Evolutionary conservation across 805 yeast genomes (phyloP), one percentile per base, ranked within the genome.

Genomic region (Ogataea angusta): DNA sequence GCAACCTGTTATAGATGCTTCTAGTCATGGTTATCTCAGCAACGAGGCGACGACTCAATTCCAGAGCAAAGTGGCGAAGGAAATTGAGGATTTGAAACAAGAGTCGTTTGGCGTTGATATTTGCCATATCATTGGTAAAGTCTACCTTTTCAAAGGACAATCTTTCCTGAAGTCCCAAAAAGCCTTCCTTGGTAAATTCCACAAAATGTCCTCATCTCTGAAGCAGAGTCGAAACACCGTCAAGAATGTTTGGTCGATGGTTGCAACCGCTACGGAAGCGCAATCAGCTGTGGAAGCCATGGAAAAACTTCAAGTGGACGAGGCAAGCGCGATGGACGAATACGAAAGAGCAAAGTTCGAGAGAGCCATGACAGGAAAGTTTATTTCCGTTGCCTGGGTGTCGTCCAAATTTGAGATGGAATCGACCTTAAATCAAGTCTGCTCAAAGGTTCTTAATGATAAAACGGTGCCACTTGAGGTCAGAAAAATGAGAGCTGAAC

Each of bases 31-130:
- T 3, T 72, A 67, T 45, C 63, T 75, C 3, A 72, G 69, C 34
- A 67, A 67, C 67, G 63, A 67, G 27, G 68, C 60, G 9, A 70
- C 75, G 46, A 65, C 66, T 26, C 62, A 72, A 16, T 91, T 88
- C 60, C 66, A 72, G 45, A 71, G 70, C 41, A 82, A 85, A 59
- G 73, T 85, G 51, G 72, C 71, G 46, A 79, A 82, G 54, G 98
- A 93, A 62, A 95, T 95, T 12, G 93, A 90, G 57, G 69, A 80
- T 21, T 68, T 85, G 48, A 85, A 84, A 52, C 76, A 82, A 78
- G 93, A 85, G 60, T 83, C 91, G 16, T 85, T 85, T 63, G 95
- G 95, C n/a, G 63, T 84, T 23, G 89, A 85, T 55, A 83, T 85
- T 25, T 70, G 86, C 34, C 93, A 85, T 52, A 74, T 86, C 0